Conservation (phyloP, 129 eudicot species). For the Centrapalus pauciflorus region DNA sequence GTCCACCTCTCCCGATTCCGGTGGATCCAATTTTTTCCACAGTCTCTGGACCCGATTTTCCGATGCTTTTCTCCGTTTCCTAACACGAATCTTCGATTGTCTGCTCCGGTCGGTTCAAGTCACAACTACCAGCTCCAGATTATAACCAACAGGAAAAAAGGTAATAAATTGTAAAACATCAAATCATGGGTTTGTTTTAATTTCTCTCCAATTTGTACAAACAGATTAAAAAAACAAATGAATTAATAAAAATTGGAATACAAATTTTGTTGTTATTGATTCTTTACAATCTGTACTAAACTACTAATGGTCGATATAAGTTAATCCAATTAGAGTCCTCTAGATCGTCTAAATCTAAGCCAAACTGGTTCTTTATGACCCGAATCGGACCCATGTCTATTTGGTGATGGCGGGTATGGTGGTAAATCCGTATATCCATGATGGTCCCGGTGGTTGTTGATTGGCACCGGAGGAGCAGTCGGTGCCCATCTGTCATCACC, state of each 20-base stretch:
- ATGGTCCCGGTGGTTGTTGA: slow-evolving; percentile 11
- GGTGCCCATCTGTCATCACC: slow-evolving; percentile 27
- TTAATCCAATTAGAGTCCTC: slow-evolving; percentile 13
- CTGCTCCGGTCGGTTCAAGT: slow-evolving; percentile 5
- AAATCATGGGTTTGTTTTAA: slow-evolving; percentile 8
- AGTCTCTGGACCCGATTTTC: slow-evolving; percentile 41
- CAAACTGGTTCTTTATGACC: slow-evolving; percentile 30
- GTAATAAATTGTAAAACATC: slow-evolving; percentile 2
- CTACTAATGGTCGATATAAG: background rate
- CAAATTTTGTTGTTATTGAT: slow-evolving; percentile 9
- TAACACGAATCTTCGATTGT: slow-evolving; percentile 14
- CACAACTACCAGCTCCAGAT: background rate
- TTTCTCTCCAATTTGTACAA: slow-evolving; percentile 11
- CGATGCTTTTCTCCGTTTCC: background rate
- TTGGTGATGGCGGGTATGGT: background rate
- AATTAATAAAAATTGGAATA: slow-evolving; percentile 14
- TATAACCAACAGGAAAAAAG: slow-evolving; percentile 6
- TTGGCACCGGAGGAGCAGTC: slow-evolving; percentile 32
- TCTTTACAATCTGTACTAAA: slow-evolving; percentile 20
- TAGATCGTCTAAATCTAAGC: slow-evolving; percentile 37
- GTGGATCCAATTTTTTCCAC: slow-evolving; percentile 27
- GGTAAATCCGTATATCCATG: background rate
- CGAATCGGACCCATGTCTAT: background rate
- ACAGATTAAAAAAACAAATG: slow-evolving; percentile 3
- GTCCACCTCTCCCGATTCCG: slow-evolving; percentile 46